phyloP scores from a whole-genome alignment of 257 asterid species.

The Parsonsia alboflavescens region DNA sequence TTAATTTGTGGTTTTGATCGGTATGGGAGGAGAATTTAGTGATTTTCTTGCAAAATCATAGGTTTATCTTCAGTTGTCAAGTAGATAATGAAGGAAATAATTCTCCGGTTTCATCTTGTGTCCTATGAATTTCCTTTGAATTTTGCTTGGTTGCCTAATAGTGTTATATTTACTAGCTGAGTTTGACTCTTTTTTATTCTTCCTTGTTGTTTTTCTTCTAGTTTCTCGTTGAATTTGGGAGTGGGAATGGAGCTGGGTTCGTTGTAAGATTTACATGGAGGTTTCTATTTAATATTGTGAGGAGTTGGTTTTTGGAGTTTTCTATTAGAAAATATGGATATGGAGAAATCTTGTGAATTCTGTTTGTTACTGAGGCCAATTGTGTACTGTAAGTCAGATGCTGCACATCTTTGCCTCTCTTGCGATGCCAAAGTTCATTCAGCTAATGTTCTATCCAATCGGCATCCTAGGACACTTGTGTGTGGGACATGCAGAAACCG shows the following conservation, averaged over 20 bases:
- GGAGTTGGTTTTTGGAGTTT: conserved; percentile 12
- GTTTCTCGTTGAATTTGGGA: neutral
- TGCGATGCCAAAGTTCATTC: conserved; percentile 88
- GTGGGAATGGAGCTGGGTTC: neutral
- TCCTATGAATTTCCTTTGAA: neutral
- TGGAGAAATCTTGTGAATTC: conserved; percentile 71
- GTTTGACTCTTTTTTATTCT: neutral
- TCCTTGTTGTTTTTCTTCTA: neutral
- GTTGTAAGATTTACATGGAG: neutral
- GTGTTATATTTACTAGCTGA: neutral
- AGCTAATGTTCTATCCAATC: conserved; percentile 72
- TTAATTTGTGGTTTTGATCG: conserved; percentile 3
- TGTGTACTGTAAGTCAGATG: conserved; percentile 79
- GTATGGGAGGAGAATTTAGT: neutral
- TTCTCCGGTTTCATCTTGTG: neutral
- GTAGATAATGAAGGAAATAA: neutral
- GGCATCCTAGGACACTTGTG: conserved; percentile 70
- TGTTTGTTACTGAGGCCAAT: conserved; percentile 56
- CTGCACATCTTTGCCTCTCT: conserved; percentile 80
- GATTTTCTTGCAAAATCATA: neutral
- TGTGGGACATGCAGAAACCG: conserved; percentile 53
- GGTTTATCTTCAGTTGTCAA: neutral
- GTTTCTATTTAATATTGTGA: conserved; percentile 7
- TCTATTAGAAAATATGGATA: conserved; percentile 15
- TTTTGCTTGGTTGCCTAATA: neutral